Evolutionary conservation across 768 basidiomycete species (phyloP).

Genomic region (Serendipita sp.): DNA sequence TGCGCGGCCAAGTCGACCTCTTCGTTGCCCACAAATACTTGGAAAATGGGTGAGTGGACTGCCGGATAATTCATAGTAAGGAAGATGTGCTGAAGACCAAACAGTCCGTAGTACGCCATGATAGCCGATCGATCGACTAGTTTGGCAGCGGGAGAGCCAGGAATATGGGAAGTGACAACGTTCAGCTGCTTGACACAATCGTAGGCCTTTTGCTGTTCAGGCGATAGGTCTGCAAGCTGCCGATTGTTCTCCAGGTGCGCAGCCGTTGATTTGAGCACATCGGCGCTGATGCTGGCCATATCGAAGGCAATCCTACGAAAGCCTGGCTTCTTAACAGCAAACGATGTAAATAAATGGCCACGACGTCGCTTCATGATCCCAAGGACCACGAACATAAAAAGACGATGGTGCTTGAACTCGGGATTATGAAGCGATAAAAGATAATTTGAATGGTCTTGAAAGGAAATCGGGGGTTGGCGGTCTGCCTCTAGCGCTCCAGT

Average conservation of each 20-base stretch:
- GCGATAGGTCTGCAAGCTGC: not conserved
- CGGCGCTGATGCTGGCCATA: not conserved
- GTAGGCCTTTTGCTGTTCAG: slow-evolving; percentile 14
- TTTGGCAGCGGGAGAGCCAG: slow-evolving; percentile 21
- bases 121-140: slow-evolving; percentile 16
- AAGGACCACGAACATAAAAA: slow-evolving; percentile 18
- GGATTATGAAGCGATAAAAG: no score
- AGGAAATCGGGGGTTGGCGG: no score
- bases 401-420: slow-evolving; percentile 16
- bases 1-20: slow-evolving; percentile 5
- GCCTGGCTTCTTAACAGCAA: slow-evolving; percentile 12
- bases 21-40: slow-evolving; percentile 18
- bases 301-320: slow-evolving; percentile 9
- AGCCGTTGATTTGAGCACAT: slow-evolving; percentile 9
- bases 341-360: slow-evolving; percentile 16
- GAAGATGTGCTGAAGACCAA: slow-evolving; percentile 18
- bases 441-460: no score
- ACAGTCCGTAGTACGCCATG: slow-evolving; percentile 17
- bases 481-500: no score
- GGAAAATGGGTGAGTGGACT: slow-evolving; percentile 18
- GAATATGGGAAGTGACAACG: slow-evolving; percentile 18
- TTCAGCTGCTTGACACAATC: slow-evolving; percentile 19
- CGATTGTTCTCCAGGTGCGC: slow-evolving; percentile 9
- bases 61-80: slow-evolving; percentile 18
- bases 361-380: slow-evolving; percentile 17